Conservation (phyloP, 768 basidiomycete species). For the Lactarius hatsudake region DNA sequence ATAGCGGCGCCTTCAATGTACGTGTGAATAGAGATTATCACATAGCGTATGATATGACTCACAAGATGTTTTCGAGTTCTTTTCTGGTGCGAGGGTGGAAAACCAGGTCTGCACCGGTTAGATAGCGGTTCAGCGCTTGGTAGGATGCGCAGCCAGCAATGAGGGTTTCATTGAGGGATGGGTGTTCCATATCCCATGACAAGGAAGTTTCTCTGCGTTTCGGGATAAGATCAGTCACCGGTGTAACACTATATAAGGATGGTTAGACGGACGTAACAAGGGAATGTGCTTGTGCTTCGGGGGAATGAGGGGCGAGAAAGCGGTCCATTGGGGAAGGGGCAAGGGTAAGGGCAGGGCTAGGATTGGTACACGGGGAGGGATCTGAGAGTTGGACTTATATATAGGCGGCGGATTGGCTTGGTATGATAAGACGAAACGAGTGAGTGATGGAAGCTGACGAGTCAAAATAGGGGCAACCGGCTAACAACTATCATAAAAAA, state of each 20-base stretch:
- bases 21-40: background rate
- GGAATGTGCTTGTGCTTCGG: slow-evolving; percentile 68
- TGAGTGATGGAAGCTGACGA: slow-evolving; percentile 1
- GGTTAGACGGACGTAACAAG: slow-evolving; percentile 55
- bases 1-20: slow-evolving; percentile 57
- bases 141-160: slow-evolving; percentile 80
- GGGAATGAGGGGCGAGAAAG: slow-evolving; percentile 69
- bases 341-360: background rate
- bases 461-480: background rate
- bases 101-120: slow-evolving; percentile 68
- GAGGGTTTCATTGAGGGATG: slow-evolving; percentile 67
- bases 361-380: slow-evolving; percentile 1
- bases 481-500: slow-evolving; percentile 1
- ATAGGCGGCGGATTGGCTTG: background rate
- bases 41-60: slow-evolving; percentile 33
- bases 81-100: slow-evolving; percentile 59
- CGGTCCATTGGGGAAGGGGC: slow-evolving; percentile 50
- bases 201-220: slow-evolving; percentile 63
- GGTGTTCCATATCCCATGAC: slow-evolving; percentile 68
- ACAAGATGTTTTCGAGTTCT: slow-evolving; percentile 75
- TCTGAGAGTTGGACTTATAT: slow-evolving; percentile 14
- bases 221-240: slow-evolving; percentile 20
- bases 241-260: background rate
- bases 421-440: slow-evolving; percentile 1
- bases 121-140: slow-evolving; percentile 71